A percentile compares a stretch with the other conserved stretches of the same genome.
phyloP scores from a whole-genome alignment of 169 alveolate genomes.

The Cryptosporidium bovis region DNA sequence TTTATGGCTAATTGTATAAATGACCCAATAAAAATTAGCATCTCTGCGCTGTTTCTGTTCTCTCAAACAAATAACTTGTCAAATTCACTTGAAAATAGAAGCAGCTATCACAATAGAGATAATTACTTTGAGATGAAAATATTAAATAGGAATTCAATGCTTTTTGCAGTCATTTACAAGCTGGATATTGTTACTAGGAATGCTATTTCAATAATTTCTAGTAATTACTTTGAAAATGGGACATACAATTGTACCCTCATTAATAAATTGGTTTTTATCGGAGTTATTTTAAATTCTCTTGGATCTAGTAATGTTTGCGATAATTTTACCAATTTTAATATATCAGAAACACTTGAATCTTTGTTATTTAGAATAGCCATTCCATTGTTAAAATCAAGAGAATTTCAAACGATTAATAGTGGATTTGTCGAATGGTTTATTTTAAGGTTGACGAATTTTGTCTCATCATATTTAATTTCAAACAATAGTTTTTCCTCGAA shows the following conservation, averaged over 20 bases:
- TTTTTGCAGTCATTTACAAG: slow-evolving; percentile 29
- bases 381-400: slow-evolving; percentile 27
- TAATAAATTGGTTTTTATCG: slow-evolving; percentile 14
- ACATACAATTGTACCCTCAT: neutral
- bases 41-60: slow-evolving; percentile 13
- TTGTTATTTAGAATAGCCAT: slow-evolving; percentile 22
- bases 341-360: slow-evolving; percentile 29
- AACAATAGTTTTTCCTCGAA: slow-evolving; percentile 20
- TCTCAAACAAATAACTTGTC: slow-evolving; percentile 16
- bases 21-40: slow-evolving; percentile 61
- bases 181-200: slow-evolving; percentile 2
- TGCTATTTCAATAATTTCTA: neutral
- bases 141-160: slow-evolving; percentile 20
- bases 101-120: slow-evolving; percentile 23
- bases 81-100: slow-evolving; percentile 23
- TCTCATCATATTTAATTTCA: slow-evolving; percentile 20
- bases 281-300: slow-evolving; percentile 22
- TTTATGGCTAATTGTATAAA: slow-evolving; percentile 15
- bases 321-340: slow-evolving; percentile 26
- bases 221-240: neutral
- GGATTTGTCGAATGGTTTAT: slow-evolving; percentile 37
- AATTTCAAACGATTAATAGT: neutral
- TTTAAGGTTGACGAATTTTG: slow-evolving; percentile 19
- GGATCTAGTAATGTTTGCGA: slow-evolving; percentile 1
- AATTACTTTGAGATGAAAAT: slow-evolving; percentile 45